Base-by-base conservation (phyloP, 108 stramenopile species). In the Stephanodiscus minutulus region DNA sequence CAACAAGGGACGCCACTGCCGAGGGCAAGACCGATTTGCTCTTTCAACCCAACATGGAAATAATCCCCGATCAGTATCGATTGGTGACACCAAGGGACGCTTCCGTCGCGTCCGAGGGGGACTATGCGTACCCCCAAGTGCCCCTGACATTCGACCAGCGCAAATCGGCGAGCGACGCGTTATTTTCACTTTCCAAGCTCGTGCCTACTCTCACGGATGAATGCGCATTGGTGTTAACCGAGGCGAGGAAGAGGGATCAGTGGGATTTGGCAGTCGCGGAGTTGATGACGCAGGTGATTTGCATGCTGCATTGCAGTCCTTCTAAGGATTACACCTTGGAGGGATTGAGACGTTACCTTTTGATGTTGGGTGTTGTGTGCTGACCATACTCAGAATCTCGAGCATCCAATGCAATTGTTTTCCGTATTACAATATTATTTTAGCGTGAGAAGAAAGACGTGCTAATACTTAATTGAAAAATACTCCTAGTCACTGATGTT, bases 231-330 rank as follows among this genome's bases (percentile, higher is more conserved):
- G 85, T 93, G 15, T 64, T 93, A 21, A 73, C 83, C n/a, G 88
- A 93, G 59, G 89, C 86, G 53, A 49, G 91, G 15, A 82, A 93
- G 54, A 83, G 72, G 39, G 87, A 87, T 37, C 48, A 75, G 48
- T 93, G 91, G 91, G 91, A 93, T 77, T 66, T 89, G 64, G 91
- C 89, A 17, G 91, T 93, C 18, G 89, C 91, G 7, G 91, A 93
- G 61, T 70, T 93, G 15, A 87, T 90, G 87, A 86, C 91, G 20
- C 91, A 93, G 69, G 89, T 93, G 10, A 68, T 93, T 47, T 84
- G 88, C 28, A 75, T 86, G 7, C 65, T 86, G 18, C 83, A 90
- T 55, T 93, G 91, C 52, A 59, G 64, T 61, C 73, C 53, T 27
- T 77, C 76, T 12, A 84, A 84, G 3, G 91, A 93, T 77, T 63